Conservation (phyloP, 129 eudicot genomes). For the Glebionis coronaria region DNA sequence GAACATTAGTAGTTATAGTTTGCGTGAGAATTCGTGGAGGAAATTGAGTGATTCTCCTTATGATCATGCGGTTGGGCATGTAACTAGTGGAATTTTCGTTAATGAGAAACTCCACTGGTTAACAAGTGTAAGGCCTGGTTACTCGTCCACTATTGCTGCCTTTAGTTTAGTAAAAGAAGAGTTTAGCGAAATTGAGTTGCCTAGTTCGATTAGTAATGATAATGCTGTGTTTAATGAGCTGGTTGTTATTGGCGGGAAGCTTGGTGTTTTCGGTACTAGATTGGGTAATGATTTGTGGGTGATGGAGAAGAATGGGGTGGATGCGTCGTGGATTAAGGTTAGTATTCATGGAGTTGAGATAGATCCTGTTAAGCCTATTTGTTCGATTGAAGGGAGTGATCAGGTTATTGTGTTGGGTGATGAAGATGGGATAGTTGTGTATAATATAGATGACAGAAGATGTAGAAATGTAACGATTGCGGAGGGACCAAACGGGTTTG, state of each 20-base stretch:
- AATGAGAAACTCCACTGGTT: conserved; percentile 50
- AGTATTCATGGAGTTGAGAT: conserved; percentile 11
- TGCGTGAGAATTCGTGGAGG: conserved; percentile 47
- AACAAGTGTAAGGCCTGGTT: conserved; percentile 3
- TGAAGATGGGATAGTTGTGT: conserved; percentile 27
- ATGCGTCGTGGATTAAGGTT: conserved; percentile 50
- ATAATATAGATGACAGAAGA: conserved; percentile 21
- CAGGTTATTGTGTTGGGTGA: conserved; percentile 27
- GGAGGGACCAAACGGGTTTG: conserved; percentile 21
- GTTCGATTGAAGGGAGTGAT: conserved; percentile 24
- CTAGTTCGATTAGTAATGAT: conserved; percentile 21
- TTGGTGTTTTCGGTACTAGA: conserved; percentile 16
- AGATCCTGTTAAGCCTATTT: conserved; percentile 26
- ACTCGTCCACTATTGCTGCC: conserved; percentile 33
- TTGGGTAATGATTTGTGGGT: conserved; percentile 41
- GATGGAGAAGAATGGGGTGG: conserved; percentile 54
- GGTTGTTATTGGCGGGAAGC: conserved; percentile 46
- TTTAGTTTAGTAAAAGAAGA: conserved; percentile 43
- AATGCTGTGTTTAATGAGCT: conserved; percentile 26
- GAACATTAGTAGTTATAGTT: conserved; percentile 34
- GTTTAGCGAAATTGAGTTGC: conserved; percentile 40
- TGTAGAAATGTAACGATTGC: conserved; percentile 25
- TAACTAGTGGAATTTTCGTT: conserved; percentile 32
- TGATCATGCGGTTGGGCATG: conserved; percentile 33
- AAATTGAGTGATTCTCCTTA: conserved; percentile 38